These are phyloP conservation scores for Thraustotheca clavata DNA, from an alignment of 352 stramenopile genomes.

Conservation along the genomic window DNA sequence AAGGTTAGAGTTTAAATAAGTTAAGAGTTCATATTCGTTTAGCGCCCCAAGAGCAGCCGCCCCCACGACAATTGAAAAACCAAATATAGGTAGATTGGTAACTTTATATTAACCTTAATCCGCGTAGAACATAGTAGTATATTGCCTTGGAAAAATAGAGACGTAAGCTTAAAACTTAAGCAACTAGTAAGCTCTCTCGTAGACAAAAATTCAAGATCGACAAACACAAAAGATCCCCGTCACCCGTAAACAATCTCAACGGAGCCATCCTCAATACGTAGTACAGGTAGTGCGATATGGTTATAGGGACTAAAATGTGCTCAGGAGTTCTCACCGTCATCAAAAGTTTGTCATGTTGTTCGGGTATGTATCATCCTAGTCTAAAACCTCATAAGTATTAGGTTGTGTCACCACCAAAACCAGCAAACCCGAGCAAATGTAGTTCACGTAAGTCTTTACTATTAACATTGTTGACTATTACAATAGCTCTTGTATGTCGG, in stretches of 20 bases:
- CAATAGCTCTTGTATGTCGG: not conserved
- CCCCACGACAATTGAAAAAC: too few relatives aligned
- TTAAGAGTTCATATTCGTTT: too few relatives aligned
- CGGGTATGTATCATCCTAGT: not conserved
- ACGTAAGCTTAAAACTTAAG: too few relatives aligned
- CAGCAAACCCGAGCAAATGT: not conserved
- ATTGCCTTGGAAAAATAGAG: too few relatives aligned
- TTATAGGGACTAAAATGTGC: not conserved
- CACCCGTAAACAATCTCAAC: not conserved
- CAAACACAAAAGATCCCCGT: not conserved
- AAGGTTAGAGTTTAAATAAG: too few relatives aligned
- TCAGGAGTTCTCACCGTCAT: not conserved
- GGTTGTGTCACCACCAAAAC: conserved; percentile 2
- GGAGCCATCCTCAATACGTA: not conserved
- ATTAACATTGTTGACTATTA: not conserved
- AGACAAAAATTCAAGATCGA: not conserved
- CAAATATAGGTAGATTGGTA: too few relatives aligned
- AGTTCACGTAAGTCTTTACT: not conserved
- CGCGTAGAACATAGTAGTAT: too few relatives aligned
- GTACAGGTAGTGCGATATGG: not conserved
- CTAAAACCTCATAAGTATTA: not conserved
- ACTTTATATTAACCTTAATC: too few relatives aligned
- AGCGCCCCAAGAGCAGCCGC: too few relatives aligned
- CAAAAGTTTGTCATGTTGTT: not conserved
- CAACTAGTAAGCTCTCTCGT: too few relatives aligned